Evolutionary conservation across 768 basidiomycete genomes (phyloP), one percentile per base, ranked within the genome.

Genomic region (Cytidiella melzeri): DNA sequence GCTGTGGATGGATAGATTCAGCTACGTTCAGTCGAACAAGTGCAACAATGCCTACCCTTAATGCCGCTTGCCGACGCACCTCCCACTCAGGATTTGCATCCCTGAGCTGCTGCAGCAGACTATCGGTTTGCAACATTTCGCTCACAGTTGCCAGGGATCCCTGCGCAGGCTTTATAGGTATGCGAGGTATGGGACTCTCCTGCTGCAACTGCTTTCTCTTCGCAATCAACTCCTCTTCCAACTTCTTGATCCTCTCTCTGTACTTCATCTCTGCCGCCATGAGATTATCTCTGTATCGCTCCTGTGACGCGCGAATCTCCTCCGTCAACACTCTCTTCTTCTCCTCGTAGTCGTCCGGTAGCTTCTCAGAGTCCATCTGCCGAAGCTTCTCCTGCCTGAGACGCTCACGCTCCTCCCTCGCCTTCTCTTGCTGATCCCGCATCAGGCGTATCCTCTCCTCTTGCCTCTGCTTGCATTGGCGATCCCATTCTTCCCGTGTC

Each of bases 31-130:
- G 36, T 43, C 15, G 47, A 43, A 18, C 46, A 47, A n/a, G 3
- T 15, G 37, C n/a, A 23, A 57, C 69, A 51, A 34, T 7, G 13
- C 40, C 34, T 53, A 81, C 83, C 69, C 73, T 68, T 53, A 76
- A 67, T 3, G 72, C 72, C 47, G 73, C 74, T 57, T 71, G 70
- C 60, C 72, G 71, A 46, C 84, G 73, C 19, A 69, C 70, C 52
- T 77, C 74, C 76, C 83, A 82, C 51, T 83, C 83, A 30, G 84
- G 83, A 56, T 76, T 80, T 47, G 69, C 62, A 36, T 73, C 67
- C 48, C 76, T 69, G 50, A 85, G 69, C 36, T 78, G 77, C 36
- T 75, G 69, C 41, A 84, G 68, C 58, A 84, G 72, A 37, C 77
- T 73, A 36, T 76, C 71, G 2, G 77, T 74, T 60, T 81, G 25